Conservation (phyloP, 768 basidiomycete genomes). For the Chiua virens region DNA sequence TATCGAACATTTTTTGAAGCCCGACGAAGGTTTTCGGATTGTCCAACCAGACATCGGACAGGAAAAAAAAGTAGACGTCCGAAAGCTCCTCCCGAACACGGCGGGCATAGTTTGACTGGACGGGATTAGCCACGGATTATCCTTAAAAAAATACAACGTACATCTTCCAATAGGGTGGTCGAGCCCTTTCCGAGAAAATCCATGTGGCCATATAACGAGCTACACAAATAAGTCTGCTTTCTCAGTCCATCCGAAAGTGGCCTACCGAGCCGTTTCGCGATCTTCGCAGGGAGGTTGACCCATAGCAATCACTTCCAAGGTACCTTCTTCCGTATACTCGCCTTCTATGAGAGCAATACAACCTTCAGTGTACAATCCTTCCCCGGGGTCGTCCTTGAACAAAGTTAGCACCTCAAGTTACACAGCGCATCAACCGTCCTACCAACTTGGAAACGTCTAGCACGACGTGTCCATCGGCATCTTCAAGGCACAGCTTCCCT, state of each 20-base stretch:
- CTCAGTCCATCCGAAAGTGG: neutral
- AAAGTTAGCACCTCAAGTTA: slow-evolving; percentile 13
- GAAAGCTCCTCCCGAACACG: slow-evolving; percentile 68
- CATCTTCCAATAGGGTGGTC: slow-evolving; percentile 88
- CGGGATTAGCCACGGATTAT: neutral
- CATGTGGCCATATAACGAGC: slow-evolving; percentile 93
- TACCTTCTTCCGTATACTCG: slow-evolving; percentile 91
- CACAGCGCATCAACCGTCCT: slow-evolving; percentile 4
- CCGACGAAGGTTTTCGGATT: slow-evolving; percentile 79
- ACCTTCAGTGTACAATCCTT: slow-evolving; percentile 95
- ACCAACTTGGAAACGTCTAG: slow-evolving; percentile 89
- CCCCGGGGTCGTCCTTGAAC: slow-evolving; percentile 79
- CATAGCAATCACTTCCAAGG: slow-evolving; percentile 85
- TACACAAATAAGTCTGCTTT: slow-evolving; percentile 31
- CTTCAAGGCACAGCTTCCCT: slow-evolving; percentile 88
- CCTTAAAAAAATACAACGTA: slow-evolving; percentile 36
- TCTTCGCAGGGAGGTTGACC: slow-evolving; percentile 97
- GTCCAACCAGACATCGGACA: slow-evolving; percentile 97
- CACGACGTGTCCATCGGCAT: slow-evolving; percentile 86
- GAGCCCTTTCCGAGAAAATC: slow-evolving; percentile 97
- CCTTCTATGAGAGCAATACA: slow-evolving; percentile 95
- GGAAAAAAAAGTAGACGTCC: slow-evolving; percentile 84
- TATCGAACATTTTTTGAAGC: slow-evolving; percentile 83
- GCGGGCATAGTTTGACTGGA: slow-evolving; percentile 58
- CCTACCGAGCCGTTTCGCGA: slow-evolving; percentile 77